A percentile compares a stretch with the other conserved stretches of the same genome.
Evolutionary conservation across 2,329 filamentous ascomycete genomes (phyloP).

Genomic region (Didymella sp.): DNA sequence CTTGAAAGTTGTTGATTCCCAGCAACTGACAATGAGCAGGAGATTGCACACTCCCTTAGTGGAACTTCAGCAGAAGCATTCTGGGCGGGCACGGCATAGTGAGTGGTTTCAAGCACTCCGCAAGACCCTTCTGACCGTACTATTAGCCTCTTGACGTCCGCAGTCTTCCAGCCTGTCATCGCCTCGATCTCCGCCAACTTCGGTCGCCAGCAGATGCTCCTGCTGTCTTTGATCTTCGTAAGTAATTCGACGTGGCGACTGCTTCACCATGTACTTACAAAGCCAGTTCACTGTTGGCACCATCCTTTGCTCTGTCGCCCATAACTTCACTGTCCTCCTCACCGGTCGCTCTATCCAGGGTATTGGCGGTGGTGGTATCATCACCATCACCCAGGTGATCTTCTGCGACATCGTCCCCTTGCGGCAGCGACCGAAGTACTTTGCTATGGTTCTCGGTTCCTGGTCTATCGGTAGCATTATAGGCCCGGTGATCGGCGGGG

Average conservation of each 20-base stretch:
- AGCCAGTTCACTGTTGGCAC: conserved; percentile 54
- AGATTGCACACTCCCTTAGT: conserved; percentile 33
- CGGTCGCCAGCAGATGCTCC: conserved; percentile 55
- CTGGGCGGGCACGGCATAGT: conserved; percentile 74
- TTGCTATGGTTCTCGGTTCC: conserved; percentile 48
- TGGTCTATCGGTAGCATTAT: conserved; percentile 64
- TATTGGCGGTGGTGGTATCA: conserved; percentile 51
- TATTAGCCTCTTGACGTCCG: conserved; percentile 63
- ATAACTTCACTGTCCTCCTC: conserved; percentile 45
- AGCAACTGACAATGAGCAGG: conserved; percentile 13
- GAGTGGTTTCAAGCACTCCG: neutral
- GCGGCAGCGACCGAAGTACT: conserved; percentile 51
- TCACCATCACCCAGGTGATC: conserved; percentile 53
- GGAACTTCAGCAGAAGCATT: conserved; percentile 61
- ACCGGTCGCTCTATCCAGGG: conserved; percentile 49
- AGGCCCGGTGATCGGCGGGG: conserved; percentile 59
- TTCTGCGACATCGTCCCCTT: conserved; percentile 56
- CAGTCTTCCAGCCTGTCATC: conserved; percentile 63
- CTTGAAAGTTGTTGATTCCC: neutral
- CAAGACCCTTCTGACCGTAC: neutral
- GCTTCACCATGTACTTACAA: neutral
- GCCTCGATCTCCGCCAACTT: conserved; percentile 56
- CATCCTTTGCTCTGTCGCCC: conserved; percentile 51
- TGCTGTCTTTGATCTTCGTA: conserved; percentile 49
- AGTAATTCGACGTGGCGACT: neutral